These are phyloP conservation scores for Tolypocladium paradoxum DNA, from an alignment of 2,329 filamentous ascomycete species.

Conservation along the genomic window DNA sequence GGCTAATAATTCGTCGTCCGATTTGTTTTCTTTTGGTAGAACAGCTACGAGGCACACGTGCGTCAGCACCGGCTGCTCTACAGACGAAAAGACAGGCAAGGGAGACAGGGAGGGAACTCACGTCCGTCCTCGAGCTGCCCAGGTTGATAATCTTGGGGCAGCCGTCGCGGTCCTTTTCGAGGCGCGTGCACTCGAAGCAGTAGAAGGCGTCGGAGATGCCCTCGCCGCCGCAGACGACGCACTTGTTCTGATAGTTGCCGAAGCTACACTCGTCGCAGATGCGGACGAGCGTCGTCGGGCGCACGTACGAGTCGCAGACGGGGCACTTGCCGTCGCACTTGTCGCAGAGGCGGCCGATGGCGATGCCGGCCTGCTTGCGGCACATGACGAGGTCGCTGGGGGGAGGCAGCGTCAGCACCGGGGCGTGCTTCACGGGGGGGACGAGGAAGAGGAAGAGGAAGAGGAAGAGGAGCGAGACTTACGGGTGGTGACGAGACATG, in stretches of 20 bases:
- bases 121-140: constrained; percentile 88
- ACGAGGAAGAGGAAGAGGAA: neutral
- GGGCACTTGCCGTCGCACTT: constrained; percentile 99
- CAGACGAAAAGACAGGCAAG: constrained; percentile 27
- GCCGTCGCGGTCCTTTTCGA: constrained; percentile 94
- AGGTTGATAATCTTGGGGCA: constrained; percentile 99
- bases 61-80: neutral
- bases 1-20: constrained; percentile 45
- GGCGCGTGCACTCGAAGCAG: constrained; percentile 94
- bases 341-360: constrained; percentile 97
- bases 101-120: constrained; percentile 31
- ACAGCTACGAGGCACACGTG: constrained; percentile 30
- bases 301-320: constrained; percentile 97
- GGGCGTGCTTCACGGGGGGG: neutral
- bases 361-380: constrained; percentile 95
- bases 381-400: constrained; percentile 94
- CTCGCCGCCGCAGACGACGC: constrained; percentile 95
- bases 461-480: constrained; percentile 25
- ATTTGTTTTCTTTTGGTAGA: constrained; percentile 59
- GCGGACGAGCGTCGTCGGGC: constrained; percentile 89
- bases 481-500: constrained; percentile 94
- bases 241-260: constrained; percentile 99
- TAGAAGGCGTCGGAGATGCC: constrained; percentile 98
- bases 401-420: constrained; percentile 13
- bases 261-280: constrained; percentile 99